These are phyloP conservation scores for Salix suchowensis DNA, from an alignment of 345 rosid species.

Conservation along the genomic window DNA sequence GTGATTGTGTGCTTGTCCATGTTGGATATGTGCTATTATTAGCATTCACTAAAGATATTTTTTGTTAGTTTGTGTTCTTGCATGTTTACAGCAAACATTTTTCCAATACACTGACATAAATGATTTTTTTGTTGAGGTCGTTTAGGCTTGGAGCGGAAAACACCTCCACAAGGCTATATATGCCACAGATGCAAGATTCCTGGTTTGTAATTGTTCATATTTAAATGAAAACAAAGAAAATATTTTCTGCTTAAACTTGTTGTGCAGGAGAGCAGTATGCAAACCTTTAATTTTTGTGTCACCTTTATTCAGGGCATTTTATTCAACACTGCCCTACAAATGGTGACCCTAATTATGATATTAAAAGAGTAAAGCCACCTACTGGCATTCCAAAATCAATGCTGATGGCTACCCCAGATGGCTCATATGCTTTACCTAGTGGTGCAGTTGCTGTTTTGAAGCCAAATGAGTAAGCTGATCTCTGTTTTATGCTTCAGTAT, in stretches of 20 bases:
- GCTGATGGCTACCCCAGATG: conserved; percentile 91
- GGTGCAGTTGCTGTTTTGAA: conserved; percentile 91
- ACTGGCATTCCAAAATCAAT: conserved; percentile 98
- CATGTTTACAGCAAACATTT: not conserved
- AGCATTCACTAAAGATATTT: conserved; percentile 17
- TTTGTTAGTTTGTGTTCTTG: not conserved
- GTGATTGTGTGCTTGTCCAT: not conserved
- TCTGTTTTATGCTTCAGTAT: not conserved
- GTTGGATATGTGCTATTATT: not conserved
- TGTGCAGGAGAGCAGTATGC: not conserved
- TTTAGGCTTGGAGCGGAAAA: conserved; percentile 88
- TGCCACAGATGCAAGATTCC: conserved; percentile 95
- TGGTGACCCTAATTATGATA: conserved; percentile 88
- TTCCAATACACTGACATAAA: conserved; percentile 12
- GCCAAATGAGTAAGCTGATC: conserved; percentile 81
- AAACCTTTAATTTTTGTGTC: not conserved
- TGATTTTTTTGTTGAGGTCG: conserved; percentile 27
- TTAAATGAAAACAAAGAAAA: not conserved
- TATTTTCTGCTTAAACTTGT: not conserved
- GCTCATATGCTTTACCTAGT: conserved; percentile 95
- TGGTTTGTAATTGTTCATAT: conserved; percentile 46
- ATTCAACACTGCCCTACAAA: conserved; percentile 99
- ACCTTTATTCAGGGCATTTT: conserved; percentile 66
- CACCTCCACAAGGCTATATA: conserved; percentile 91
- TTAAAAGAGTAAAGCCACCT: conserved; percentile 87